Evolutionary conservation across 2,329 filamentous ascomycete genomes (phyloP).

Genomic region (Botrytis fragariae): DNA sequence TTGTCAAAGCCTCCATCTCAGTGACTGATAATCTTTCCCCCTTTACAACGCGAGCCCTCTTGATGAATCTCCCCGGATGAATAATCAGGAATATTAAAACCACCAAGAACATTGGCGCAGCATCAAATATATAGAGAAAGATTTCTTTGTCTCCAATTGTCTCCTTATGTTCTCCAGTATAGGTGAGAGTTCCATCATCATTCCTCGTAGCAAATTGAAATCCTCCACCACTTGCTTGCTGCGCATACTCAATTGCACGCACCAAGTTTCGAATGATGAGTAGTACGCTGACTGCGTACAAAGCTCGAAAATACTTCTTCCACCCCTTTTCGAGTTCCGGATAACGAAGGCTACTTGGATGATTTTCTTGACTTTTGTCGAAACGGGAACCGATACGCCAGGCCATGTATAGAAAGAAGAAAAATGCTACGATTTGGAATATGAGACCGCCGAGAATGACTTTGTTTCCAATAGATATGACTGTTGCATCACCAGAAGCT

Average conservation of each 20-base stretch:
- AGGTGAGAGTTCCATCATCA: background rate
- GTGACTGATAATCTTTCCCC: background rate
- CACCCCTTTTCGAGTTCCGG: background rate
- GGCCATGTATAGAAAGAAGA: background rate
- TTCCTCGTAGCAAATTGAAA: background rate
- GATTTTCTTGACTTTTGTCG: background rate
- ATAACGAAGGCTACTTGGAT: background rate
- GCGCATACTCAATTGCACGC: background rate
- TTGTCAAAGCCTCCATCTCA: background rate
- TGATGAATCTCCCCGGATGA: conserved; percentile 7
- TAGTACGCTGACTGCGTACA: background rate
- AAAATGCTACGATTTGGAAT: background rate
- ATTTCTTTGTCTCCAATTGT: background rate
- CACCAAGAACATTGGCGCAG: background rate
- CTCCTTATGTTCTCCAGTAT: background rate
- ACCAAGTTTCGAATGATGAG: background rate
- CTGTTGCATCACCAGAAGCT: conserved; percentile 10
- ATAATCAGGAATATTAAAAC: background rate
- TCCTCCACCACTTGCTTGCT: background rate
- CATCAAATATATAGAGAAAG: background rate
- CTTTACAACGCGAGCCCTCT: background rate
- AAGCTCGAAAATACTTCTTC: conserved; percentile 8
- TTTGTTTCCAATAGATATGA: background rate
- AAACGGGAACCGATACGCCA: background rate
- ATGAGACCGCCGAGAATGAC: background rate